phyloP scores from a whole-genome alignment of 2,329 filamentous ascomycete genomes.

The Apiospora marii region DNA sequence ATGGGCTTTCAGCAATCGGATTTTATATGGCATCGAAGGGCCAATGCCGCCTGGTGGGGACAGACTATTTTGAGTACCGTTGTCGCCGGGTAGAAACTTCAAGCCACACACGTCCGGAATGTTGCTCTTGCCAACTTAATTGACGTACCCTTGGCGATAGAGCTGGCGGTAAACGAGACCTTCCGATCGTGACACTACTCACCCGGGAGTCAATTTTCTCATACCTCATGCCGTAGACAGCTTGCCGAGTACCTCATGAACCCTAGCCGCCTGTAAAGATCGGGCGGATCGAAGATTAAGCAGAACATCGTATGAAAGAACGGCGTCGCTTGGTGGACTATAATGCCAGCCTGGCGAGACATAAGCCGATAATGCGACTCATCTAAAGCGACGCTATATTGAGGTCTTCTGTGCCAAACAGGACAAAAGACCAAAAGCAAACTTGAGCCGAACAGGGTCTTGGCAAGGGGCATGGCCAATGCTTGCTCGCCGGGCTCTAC shows the following conservation, averaged over 20 bases:
- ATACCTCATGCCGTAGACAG: neutral
- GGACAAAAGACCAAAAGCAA: neutral
- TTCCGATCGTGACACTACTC: neutral
- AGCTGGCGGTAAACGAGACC: neutral
- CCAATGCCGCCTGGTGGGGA: neutral
- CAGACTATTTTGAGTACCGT: neutral
- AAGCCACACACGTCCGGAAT: neutral
- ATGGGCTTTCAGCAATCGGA: slow-evolving; percentile 1
- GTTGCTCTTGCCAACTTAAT: neutral
- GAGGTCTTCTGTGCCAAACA: neutral
- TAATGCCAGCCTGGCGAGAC: neutral
- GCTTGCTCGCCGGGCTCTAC: neutral
- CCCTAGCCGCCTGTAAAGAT: neutral
- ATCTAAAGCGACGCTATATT: too few species aligned
- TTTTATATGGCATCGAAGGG: neutral
- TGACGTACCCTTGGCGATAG: neutral
- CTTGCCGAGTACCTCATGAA: neutral
- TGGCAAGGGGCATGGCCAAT: neutral
- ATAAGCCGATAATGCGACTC: neutral
- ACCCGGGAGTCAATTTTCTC: neutral
- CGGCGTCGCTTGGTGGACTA: too few species aligned
- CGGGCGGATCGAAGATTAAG: neutral
- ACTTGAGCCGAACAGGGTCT: neutral
- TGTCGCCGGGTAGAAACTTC: neutral
- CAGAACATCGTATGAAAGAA: neutral